phyloP scores from a whole-genome alignment of 768 basidiomycete species.

The Pisolithus orientalis region DNA sequence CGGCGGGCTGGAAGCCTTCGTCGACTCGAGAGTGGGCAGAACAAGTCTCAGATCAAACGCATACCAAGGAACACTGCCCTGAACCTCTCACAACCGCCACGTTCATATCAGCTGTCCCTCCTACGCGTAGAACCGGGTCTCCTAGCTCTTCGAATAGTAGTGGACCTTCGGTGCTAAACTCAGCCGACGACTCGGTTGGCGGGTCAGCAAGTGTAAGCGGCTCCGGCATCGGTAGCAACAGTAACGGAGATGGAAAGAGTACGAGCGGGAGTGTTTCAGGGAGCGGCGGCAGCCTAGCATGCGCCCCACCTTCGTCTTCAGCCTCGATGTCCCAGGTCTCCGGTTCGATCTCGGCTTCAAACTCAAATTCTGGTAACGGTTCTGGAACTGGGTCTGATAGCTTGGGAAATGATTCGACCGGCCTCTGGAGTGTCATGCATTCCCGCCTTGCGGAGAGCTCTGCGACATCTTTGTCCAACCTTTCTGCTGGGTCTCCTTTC shows the following conservation, averaged over 20 bases:
- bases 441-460: conserved; percentile 22
- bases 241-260: conserved; percentile 6
- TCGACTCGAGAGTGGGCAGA: conserved; percentile 45
- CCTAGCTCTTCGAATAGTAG: conserved; percentile 23
- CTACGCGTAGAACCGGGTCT: conserved; percentile 14
- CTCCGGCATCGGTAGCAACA: conserved; percentile 6
- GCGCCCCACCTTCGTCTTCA: conserved; percentile 7
- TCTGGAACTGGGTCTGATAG: conserved; percentile 16
- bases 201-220: conserved; percentile 6
- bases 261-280: conserved; percentile 11
- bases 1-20: conserved; percentile 17
- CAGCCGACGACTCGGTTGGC: conserved; percentile 16
- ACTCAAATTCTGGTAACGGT: conserved; percentile 11
- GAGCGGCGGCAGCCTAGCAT: conserved; percentile 1
- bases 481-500: conserved; percentile 14
- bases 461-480: conserved; percentile 23
- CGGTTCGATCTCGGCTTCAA: conserved; percentile 20
- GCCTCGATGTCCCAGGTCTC: conserved; percentile 12
- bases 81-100: conserved; percentile 2
- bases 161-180: conserved; percentile 16
- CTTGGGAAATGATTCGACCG: not conserved
- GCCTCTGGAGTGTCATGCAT: conserved; percentile 12
- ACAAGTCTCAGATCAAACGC: conserved; percentile 31
- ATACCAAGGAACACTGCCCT: conserved; percentile 3
- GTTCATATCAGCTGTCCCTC: conserved; percentile 5